A percentile compares a stretch with the other conserved stretches of the same genome.
Conservation (phyloP, 495 filamentous ascomycete species). For the Trichoderma orchidacearum region DNA sequence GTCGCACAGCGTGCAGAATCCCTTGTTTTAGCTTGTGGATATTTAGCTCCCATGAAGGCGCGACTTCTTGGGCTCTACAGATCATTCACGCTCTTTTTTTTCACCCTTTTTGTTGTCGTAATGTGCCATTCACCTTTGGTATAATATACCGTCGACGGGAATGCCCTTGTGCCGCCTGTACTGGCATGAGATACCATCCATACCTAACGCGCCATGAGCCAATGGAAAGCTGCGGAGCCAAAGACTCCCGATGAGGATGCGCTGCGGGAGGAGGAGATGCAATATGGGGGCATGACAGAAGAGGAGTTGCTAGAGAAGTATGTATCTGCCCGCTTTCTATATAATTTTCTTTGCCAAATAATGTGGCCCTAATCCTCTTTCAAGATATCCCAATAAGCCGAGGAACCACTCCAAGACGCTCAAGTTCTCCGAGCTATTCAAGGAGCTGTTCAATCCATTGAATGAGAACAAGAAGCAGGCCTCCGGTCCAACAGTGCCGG, state of each 20-base stretch:
- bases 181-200: too few species aligned
- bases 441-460: constrained; percentile 72
- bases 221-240: not conserved
- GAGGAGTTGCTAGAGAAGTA: not conserved
- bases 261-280: not conserved
- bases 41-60: too few species aligned
- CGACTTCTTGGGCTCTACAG: too few species aligned
- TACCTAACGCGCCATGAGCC: not conserved
- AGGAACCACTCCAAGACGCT: constrained; percentile 65
- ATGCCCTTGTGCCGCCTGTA: too few species aligned
- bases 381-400: constrained; percentile 76
- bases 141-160: not conserved
- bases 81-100: too few species aligned
- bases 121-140: not conserved
- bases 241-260: constrained; percentile 3
- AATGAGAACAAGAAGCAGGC: constrained; percentile 72
- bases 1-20: too few species aligned
- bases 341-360: not conserved
- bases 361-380: not conserved
- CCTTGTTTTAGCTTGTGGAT: too few species aligned
- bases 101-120: too few species aligned
- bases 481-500: constrained; percentile 29
- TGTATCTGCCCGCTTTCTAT: not conserved
- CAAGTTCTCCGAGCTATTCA: constrained; percentile 70
- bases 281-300: constrained; percentile 2